Conservation (phyloP, 2,329 filamentous ascomycete genomes). For the Aspergillus terreus region DNA sequence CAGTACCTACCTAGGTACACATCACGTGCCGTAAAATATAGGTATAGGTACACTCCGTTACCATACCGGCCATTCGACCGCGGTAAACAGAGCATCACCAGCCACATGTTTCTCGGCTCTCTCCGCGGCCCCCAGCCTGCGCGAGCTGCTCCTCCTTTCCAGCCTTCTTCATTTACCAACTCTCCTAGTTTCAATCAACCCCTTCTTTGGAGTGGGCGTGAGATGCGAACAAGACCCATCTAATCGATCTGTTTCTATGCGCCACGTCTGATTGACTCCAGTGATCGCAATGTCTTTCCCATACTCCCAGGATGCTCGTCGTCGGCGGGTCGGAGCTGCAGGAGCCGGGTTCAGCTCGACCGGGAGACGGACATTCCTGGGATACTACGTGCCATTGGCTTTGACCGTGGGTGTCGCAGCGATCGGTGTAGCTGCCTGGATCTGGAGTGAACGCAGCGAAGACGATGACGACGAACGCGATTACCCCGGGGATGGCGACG, state of each 20-base stretch:
- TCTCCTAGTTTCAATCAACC: constrained; percentile 11
- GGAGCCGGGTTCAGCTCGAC: constrained; percentile 41
- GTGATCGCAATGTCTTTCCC: constrained; percentile 37
- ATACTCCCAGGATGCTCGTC: constrained; percentile 35
- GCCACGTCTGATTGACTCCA: constrained; percentile 20
- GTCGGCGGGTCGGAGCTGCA: constrained; percentile 34
- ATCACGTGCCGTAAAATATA: not conserved
- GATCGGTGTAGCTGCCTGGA: constrained; percentile 82
- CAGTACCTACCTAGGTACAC: not conserved
- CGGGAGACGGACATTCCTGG: constrained; percentile 40
- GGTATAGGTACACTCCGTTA: not conserved
- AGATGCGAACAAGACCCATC: constrained; percentile 29
- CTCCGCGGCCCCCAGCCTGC: constrained; percentile 33
- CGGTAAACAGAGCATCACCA: constrained; percentile 22
- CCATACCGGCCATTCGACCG: not conserved
- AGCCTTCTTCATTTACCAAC: constrained; percentile 3
- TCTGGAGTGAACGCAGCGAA: constrained; percentile 83
- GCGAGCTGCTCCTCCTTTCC: constrained; percentile 19
- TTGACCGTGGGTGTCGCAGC: constrained; percentile 85
- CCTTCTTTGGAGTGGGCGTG: constrained; percentile 20
- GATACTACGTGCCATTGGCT: constrained; percentile 85
- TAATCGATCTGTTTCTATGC: constrained; percentile 25
- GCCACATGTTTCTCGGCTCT: constrained; percentile 38
- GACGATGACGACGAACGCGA: constrained; percentile 67
- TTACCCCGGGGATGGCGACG: constrained; percentile 40